Evolutionary conservation across 352 stramenopile species (phyloP), one percentile per base, ranked within the genome.

Genomic region (Phytopythium oedochilum): DNA sequence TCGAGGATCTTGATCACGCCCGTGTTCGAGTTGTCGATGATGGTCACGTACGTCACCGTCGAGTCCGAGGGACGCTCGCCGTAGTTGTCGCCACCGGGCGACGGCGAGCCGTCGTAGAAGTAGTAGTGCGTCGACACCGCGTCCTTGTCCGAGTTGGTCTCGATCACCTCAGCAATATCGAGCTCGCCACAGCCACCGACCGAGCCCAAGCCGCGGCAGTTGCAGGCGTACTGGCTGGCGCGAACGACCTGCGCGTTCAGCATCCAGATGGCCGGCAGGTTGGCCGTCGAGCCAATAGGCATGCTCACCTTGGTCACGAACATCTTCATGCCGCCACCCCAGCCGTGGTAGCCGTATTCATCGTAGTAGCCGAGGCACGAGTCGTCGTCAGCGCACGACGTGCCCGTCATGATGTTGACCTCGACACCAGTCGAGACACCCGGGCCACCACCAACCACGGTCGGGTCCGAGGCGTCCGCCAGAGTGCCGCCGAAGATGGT

Each of bases 191-290:
- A 91, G 58, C 78, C 80, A 43, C 80, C 80, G 15, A 68, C 63
- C 5, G 60, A 55, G 0, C 75, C 75, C 15, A 63, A 71, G 45
- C 75, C 71, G 43, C 80, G 80, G 70, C 80, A 91, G 63, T 89
- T 90, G 71, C 80, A 88, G 39, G 68, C 65, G 59, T 90, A 90
- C 64, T 90, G 80, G 62, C 70, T 78, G 5, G 73, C 70, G 42
- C 73, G 77, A 1, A 91, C 48, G 14, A 88, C 70, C 67, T 88
- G 80, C 15, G 77, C 75, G 59, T 88, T 88, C 18, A 90, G 70
- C 66, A 88, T 83, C 80, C 80, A 90, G 55, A 90, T 84, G 8
- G 75, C 80, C 10, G 78, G 80, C n/a, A 71, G 68, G 71, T 88
- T 80, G 0, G 69, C 72, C 9, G 58, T 55, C 12, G 38, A 43